Conservation (phyloP, 2,329 filamentous ascomycete species). For the Nakataea oryzae region DNA sequence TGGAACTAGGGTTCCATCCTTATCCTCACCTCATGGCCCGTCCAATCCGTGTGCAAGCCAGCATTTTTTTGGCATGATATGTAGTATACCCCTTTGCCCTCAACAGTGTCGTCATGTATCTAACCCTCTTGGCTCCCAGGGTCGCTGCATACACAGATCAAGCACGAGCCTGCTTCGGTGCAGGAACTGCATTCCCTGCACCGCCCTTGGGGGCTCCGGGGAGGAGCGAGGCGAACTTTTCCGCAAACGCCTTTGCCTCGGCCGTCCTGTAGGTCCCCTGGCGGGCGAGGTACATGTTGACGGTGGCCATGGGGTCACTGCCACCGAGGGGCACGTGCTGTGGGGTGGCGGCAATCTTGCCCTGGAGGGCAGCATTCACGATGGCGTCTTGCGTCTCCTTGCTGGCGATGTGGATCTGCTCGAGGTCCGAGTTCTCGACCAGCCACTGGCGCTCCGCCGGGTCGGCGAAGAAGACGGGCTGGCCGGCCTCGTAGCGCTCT, state of each 20-base stretch:
- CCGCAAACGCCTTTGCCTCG: conserved; percentile 27
- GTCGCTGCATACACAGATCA: not conserved
- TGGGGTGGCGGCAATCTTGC: conserved; percentile 16
- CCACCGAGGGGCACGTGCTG: not conserved
- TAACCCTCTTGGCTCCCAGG: not conserved
- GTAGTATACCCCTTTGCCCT: not conserved
- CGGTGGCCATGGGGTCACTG: not conserved
- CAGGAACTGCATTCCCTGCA: not conserved
- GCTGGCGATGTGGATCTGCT: not conserved
- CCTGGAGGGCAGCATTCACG: conserved; percentile 24
- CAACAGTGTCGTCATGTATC: not conserved
- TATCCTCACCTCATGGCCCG: too few relatives aligned
- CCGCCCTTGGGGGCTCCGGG: conserved; percentile 7
- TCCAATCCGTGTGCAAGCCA: not conserved
- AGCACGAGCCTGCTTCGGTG: not conserved
- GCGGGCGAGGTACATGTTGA: conserved; percentile 24
- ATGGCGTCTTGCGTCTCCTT: conserved; percentile 18
- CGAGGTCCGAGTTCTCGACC: conserved; percentile 5
- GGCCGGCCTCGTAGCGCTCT: conserved; percentile 9
- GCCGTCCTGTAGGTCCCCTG: conserved; percentile 19
- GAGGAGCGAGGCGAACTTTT: conserved; percentile 18
- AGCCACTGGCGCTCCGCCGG: conserved; percentile 18
- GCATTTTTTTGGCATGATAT: not conserved
- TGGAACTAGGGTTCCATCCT: not conserved
- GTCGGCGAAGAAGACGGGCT: conserved; percentile 24